Evolutionary conservation across 2,329 filamentous ascomycete species (phyloP).

Genomic region (Dothiorella sarmentorum): DNA sequence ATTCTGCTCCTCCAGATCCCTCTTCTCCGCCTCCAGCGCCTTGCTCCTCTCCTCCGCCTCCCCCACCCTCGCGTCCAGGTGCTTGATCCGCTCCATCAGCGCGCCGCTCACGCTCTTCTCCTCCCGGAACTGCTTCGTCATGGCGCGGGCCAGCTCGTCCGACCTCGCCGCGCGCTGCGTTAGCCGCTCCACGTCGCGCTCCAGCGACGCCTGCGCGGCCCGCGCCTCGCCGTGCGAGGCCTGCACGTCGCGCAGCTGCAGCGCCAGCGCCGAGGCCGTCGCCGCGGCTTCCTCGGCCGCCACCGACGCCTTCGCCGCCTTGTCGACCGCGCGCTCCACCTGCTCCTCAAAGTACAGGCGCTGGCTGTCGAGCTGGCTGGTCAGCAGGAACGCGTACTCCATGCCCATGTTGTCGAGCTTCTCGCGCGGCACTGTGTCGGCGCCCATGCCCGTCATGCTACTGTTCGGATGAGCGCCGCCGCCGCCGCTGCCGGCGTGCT

Average conservation of each 20-base stretch:
- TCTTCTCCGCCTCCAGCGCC: constrained; percentile 52
- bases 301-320: constrained; percentile 70
- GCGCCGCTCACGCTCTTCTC: constrained; percentile 82
- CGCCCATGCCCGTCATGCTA: constrained; percentile 42
- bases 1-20: constrained; percentile 80
- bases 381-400: constrained; percentile 92
- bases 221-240: constrained; percentile 48
- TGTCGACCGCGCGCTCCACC: constrained; percentile 82
- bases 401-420: constrained; percentile 77
- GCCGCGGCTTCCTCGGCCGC: constrained; percentile 59
- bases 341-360: constrained; percentile 92
- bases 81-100: constrained; percentile 76
- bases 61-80: constrained; percentile 58
- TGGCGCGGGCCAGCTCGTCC: constrained; percentile 68
- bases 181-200: constrained; percentile 64
- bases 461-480: constrained; percentile 28
- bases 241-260: constrained; percentile 53
- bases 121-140: constrained; percentile 75
- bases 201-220: constrained; percentile 63
- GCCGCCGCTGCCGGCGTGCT: constrained; percentile 30
- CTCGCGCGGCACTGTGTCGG: constrained; percentile 69
- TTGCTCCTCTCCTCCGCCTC: constrained; percentile 50
- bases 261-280: constrained; percentile 49
- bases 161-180: constrained; percentile 63
- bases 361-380: constrained; percentile 88